A percentile compares a stretch with the other conserved stretches of the same genome.
Conservation (phyloP, 2,329 filamentous ascomycete genomes). For the Trichoderma pleuroti region DNA sequence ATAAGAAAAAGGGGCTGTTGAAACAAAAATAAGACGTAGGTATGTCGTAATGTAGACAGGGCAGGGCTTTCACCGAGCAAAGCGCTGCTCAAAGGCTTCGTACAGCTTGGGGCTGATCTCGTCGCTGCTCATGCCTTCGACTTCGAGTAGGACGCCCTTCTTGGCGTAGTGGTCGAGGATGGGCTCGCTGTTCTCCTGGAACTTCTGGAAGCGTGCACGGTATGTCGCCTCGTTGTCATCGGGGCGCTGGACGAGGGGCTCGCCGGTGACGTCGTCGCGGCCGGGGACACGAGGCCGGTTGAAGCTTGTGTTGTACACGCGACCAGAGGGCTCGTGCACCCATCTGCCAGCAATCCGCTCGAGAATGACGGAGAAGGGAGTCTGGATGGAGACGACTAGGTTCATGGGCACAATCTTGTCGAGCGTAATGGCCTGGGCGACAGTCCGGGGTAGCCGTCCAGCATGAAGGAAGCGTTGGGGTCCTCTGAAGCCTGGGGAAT, state of each 20-base stretch:
- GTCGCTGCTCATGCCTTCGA: constrained; percentile 84
- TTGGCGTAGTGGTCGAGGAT: constrained; percentile 85
- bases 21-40: neutral
- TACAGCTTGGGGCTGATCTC: constrained; percentile 93
- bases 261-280: constrained; percentile 86
- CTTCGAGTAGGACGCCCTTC: constrained; percentile 79
- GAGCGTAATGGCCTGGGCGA: constrained; percentile 71
- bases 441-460: constrained; percentile 93
- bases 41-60: too few relatives aligned
- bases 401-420: constrained; percentile 90
- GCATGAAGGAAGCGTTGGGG: constrained; percentile 82
- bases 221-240: constrained; percentile 90
- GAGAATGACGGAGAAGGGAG: constrained; percentile 81
- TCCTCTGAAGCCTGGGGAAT: constrained; percentile 57
- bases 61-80: constrained; percentile 37
- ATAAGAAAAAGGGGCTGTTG: neutral
- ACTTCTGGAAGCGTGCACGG: constrained; percentile 73
- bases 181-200: constrained; percentile 80
- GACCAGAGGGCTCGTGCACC: constrained; percentile 87
- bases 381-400: constrained; percentile 81
- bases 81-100: constrained; percentile 74
- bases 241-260: constrained; percentile 72
- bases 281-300: constrained; percentile 79
- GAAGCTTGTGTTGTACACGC: constrained; percentile 94
- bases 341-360: constrained; percentile 87